These are phyloP conservation scores for Solanum hybrid DNA, from an alignment of 305 asterid genomes.

Conservation along the genomic window DNA sequence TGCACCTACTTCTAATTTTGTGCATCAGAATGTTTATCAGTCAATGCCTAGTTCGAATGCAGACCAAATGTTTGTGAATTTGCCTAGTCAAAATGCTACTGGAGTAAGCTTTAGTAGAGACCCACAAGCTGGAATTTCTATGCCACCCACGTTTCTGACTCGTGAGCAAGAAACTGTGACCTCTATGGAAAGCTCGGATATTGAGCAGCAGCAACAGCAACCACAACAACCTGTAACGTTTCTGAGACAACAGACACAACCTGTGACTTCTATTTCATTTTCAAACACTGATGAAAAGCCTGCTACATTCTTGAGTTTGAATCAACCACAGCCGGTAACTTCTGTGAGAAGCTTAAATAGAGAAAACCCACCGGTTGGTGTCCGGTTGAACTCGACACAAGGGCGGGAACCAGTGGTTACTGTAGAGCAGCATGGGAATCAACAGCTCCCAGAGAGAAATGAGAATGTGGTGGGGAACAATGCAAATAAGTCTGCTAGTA, in stretches of 20 bases:
- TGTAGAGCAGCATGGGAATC: not conserved
- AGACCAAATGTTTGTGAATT: slow-evolving; percentile 1
- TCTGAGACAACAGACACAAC: not conserved
- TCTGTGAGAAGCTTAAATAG: not conserved
- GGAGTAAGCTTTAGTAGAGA: slow-evolving; percentile 1
- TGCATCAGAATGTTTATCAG: not conserved
- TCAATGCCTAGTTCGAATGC: not conserved
- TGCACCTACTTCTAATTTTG: not conserved
- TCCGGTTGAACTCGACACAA: not conserved
- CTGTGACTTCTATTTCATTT: not conserved
- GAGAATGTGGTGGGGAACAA: not conserved
- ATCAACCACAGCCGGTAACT: slow-evolving; percentile 12
- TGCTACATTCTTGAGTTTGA: slow-evolving; percentile 12
- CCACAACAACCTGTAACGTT: not conserved
- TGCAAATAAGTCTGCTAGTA: not conserved
- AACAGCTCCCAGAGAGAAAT: slow-evolving; percentile 12
- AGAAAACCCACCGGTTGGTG: not conserved
- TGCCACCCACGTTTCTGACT: not conserved
- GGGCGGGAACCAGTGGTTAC: not conserved
- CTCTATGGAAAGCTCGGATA: not conserved
- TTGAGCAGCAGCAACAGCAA: slow-evolving; percentile 5
- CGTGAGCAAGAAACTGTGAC: slow-evolving; percentile 2
- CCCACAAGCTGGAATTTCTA: not conserved
- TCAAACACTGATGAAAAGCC: slow-evolving; percentile 6
- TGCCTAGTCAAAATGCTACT: not conserved